phyloP scores from a whole-genome alignment of 768 basidiomycete genomes.

The Aureoboletus auriporus region DNA sequence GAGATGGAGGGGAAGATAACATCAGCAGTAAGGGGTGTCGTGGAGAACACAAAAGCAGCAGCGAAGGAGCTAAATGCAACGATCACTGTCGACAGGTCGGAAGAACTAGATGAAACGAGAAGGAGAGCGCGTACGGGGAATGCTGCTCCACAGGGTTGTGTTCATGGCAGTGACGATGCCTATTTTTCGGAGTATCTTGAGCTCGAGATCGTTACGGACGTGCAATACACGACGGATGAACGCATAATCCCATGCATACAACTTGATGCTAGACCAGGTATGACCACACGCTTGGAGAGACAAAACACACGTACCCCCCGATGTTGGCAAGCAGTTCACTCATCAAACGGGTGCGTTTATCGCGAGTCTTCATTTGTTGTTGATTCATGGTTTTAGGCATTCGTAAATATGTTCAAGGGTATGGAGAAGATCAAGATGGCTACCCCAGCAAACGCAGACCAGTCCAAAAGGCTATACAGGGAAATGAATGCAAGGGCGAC shows the following conservation, averaged over 20 bases:
- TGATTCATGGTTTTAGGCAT: constrained; percentile 74
- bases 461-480: constrained; percentile 85
- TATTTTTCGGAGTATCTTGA: constrained; percentile 79
- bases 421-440: constrained; percentile 80
- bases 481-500: constrained; percentile 87
- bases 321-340: constrained; percentile 90
- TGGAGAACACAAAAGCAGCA: constrained; percentile 57
- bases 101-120: background rate
- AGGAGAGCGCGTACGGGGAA: too few species aligned
- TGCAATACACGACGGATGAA: constrained; percentile 75
- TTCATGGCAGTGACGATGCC: constrained; percentile 63
- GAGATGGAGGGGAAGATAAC: constrained; percentile 96
- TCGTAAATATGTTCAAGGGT: constrained; percentile 64
- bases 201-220: constrained; percentile 78
- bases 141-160: too few species aligned
- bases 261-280: constrained; percentile 58
- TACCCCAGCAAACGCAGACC: constrained; percentile 88
- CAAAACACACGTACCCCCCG: constrained; percentile 48
- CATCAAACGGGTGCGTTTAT: constrained; percentile 82
- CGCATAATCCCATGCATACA: constrained; percentile 94
- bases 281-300: background rate
- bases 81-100: constrained; percentile 38
- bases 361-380: constrained; percentile 91
- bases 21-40: constrained; percentile 77
- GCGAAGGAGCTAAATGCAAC: constrained; percentile 85